phyloP scores from a whole-genome alignment of 2,329 filamentous ascomycete genomes.

The Fusarium globosum region DNA sequence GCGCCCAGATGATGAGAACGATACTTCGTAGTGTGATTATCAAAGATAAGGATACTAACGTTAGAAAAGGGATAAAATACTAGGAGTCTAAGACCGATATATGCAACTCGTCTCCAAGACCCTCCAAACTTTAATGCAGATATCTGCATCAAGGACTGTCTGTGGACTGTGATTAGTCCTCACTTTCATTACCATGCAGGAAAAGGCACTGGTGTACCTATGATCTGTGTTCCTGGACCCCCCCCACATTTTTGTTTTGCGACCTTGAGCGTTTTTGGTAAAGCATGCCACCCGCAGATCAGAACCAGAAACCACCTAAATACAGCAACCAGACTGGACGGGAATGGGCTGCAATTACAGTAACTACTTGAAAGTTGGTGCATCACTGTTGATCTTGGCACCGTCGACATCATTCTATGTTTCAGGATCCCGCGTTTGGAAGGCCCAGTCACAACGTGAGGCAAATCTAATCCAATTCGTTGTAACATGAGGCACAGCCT shows the following conservation, averaged over 20 bases:
- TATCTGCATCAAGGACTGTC: background rate
- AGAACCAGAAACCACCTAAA: background rate
- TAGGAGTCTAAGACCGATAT: background rate
- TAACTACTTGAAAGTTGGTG: background rate
- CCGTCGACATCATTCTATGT: conserved; percentile 1
- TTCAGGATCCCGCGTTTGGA: conserved; percentile 11
- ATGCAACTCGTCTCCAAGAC: background rate
- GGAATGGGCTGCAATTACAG: background rate
- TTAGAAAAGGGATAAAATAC: background rate
- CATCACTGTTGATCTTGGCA: conserved; percentile 15
- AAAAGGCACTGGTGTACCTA: background rate
- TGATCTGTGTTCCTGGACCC: background rate
- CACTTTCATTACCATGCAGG: background rate
- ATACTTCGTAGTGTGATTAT: background rate
- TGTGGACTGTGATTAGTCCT: background rate
- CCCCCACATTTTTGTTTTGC: background rate
- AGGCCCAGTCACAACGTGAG: background rate
- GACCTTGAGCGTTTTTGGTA: background rate
- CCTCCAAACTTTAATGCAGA: background rate
- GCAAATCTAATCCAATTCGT: conserved; percentile 9
- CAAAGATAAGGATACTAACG: background rate
- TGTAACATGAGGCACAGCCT: conserved; percentile 9
- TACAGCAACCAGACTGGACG: background rate
- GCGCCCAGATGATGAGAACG: background rate
- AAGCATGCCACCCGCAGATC: background rate